Evolutionary conservation across 495 filamentous ascomycete species (phyloP), one percentile per base, ranked within the genome.

Genomic region (Aspergillus hancockii): DNA sequence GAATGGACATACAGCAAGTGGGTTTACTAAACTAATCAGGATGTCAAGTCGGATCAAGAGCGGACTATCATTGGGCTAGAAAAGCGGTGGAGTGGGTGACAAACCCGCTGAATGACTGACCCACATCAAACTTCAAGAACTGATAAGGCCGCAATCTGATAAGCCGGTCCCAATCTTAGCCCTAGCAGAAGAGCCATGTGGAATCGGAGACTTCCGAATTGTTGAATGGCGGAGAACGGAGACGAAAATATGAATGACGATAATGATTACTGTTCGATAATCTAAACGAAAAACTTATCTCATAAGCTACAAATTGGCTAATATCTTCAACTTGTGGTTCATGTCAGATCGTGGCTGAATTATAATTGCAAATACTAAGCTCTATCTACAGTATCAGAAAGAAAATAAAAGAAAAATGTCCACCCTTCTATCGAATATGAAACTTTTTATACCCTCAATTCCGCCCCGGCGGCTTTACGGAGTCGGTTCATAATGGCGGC

Each of bases 401-500:
- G 41, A 45, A 45, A 19, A 13, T 14, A 52, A 13, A 19, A 25
- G 19, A 40, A 56, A 61, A 54, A 46, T 57, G 21, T 55, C 45
- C 40, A 49, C 55, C 50, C 60, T 46, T 55, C 36, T 13, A 65
- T 57, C 14, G 28, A 59, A 46, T n/a, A n/a, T 59, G 25, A 34
- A 57, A 47, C 51, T 22, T 60, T 59, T 60, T 67, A 81, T 22
- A 71, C 69, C 52, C 68, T 65, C 40, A 81, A 63, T 59, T 78
- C 77, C 30, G 68, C 62, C 31, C 80, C 81, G 45, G 94, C 92
- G 34, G 93, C 93, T 76, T 98, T 98, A 49, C 94, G 78, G 8
- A 98, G 75, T 62, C 93, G 80, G 67, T 98, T 98, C 95, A 98
- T 98, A 46, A 98, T 86, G 9, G 94, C 95, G 18, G 92, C 89